Evolutionary conservation across 1,139 yeast species (phyloP), one percentile per base, ranked within the genome.

Genomic region (Suhomyces panamericanus): DNA sequence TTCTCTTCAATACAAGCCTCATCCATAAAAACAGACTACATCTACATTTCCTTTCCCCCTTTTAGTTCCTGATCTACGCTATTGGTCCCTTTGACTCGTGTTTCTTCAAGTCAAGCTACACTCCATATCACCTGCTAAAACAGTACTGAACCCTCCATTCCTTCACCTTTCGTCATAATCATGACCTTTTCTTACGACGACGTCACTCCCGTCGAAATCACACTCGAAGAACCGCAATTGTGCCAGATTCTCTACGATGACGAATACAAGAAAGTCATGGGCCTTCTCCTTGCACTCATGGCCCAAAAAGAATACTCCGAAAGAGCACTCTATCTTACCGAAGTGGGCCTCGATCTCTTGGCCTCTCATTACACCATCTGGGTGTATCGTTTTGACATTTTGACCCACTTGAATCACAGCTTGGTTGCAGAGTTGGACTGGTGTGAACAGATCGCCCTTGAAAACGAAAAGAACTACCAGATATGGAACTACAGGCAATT

Each of bases 301-400:
- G 66, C 70, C 13, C 53, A 60, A 13, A 69, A 78, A 27, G 98
- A 90, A 58, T 72, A 76, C 56, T 78, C 90, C 1, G 83, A 78
- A 38, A 70, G 98, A 47, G 91, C 96, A 0, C 64, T 89, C 32
- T 75, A 75, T 24, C 65, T 90, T 38, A 85, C 96, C 0, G 74
- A 77, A 24, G 64, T 67, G 32, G 85, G 87, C 3, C 83, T 95
- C 44, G 78, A 70, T 13, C 58, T 78, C 49, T 82, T 88, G 41
- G 93, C 98, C 0, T 96, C 97, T 0, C 97, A 91, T 64, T 93
- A 93, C 62, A 86, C 96, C 0, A 85, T 85, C 1, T 93, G 99
- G 98, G 76, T 77, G 46, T 93, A 86, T 64, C 71, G 98, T 14
- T 81, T 70, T 49, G 75, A 82, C 48, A 80, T 83, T 12, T 64